Conservation (phyloP, 192 early-diverging fungal genomes). For the Endogone sp. region DNA sequence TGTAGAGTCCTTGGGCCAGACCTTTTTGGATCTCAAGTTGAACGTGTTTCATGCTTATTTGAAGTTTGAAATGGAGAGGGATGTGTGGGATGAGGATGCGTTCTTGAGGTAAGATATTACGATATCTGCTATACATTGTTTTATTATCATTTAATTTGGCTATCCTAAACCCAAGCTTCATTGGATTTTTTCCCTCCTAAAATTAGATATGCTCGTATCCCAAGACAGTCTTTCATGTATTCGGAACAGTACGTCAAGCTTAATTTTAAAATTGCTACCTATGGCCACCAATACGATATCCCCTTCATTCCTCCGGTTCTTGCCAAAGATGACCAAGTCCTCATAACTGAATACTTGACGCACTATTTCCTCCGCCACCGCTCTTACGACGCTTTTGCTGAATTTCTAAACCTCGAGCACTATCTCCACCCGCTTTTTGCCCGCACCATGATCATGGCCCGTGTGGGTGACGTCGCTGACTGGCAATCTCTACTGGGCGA, state of each 20-base stretch:
- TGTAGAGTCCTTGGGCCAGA: background rate
- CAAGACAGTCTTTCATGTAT: background rate
- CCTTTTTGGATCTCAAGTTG: background rate
- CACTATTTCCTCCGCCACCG: constrained; percentile 14
- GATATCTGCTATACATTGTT: background rate
- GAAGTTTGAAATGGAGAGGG: background rate
- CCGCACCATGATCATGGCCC: constrained; percentile 18
- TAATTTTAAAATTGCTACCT: background rate
- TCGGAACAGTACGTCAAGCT: background rate
- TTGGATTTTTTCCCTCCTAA: background rate
- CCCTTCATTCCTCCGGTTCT: background rate
- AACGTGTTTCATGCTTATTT: background rate
- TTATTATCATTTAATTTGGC: no score
- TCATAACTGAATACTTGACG: constrained; percentile 14
- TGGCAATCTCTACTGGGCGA: constrained; percentile 15
- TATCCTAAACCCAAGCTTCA: background rate
- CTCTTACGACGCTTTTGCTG: constrained; percentile 6
- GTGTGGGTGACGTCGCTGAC: constrained; percentile 14
- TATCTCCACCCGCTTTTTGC: constrained; percentile 19
- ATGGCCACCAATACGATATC: background rate
- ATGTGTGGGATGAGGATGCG: background rate
- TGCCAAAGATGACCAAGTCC: background rate
- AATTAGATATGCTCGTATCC: background rate
- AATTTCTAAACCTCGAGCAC: background rate
- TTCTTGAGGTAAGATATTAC: background rate